Percentiles rank a stretch among this genome's conserved stretches.
These are phyloP conservation scores for Coleophoma crateriformis DNA, from an alignment of 2,329 filamentous ascomycete species.

Conservation along the genomic window DNA sequence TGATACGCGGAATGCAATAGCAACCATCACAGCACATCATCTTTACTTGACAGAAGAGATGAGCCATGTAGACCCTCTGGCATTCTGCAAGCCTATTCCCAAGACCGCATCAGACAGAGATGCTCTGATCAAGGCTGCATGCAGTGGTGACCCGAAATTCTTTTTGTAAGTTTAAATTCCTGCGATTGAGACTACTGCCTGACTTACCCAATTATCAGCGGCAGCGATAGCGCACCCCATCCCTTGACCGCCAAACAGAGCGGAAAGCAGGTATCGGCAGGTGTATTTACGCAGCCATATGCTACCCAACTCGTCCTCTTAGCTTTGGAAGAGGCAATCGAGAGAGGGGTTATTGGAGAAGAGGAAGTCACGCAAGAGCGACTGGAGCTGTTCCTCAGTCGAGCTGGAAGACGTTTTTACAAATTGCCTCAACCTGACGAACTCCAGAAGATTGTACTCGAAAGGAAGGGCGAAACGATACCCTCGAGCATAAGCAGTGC, in stretches of 20 bases:
- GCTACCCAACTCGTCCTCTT: conserved; percentile 60
- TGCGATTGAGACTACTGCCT: no score
- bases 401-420: conserved; percentile 50
- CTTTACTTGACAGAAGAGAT: conserved; percentile 65
- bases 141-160: conserved; percentile 57
- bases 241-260: conserved; percentile 54
- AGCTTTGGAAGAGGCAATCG: conserved; percentile 56
- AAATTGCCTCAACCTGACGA: no score
- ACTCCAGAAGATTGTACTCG: no score
- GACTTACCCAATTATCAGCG: conserved; percentile 8
- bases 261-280: conserved; percentile 50
- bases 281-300: conserved; percentile 75
- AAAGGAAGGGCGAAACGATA: no score
- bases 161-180: conserved; percentile 38
- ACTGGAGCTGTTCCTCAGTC: conserved; percentile 48
- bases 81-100: conserved; percentile 60
- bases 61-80: conserved; percentile 61
- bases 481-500: no score
- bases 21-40: conserved; percentile 23
- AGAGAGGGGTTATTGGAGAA: conserved; percentile 43
- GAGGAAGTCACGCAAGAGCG: conserved; percentile 48
- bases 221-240: conserved; percentile 60
- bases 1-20: no score
- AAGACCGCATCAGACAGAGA: conserved; percentile 41
- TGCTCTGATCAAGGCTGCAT: conserved; percentile 49